phyloP scores from a whole-genome alignment of 306 rosid species.

The Notholithocarpus densiflorus region DNA sequence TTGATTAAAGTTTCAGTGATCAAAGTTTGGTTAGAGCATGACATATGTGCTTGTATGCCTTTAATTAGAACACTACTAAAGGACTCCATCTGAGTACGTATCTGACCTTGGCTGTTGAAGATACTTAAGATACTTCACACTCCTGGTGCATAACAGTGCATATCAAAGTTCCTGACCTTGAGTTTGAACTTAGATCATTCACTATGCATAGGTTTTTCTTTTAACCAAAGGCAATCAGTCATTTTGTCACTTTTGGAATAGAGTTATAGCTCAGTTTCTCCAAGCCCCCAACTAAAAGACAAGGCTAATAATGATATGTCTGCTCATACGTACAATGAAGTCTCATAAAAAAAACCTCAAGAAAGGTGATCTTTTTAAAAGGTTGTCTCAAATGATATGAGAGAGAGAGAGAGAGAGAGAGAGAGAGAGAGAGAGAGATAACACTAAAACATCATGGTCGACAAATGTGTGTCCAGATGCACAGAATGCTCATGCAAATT shows the following conservation, averaged over 20 bases:
- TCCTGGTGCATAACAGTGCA: too few species aligned
- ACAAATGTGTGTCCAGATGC: neutral
- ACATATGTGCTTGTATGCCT: too few species aligned
- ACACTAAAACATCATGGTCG: neutral
- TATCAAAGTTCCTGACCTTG: too few species aligned
- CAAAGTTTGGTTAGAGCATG: too few species aligned
- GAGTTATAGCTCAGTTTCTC: neutral
- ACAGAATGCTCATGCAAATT: neutral
- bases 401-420: neutral
- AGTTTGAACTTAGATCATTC: neutral
- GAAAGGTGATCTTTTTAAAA: conserved; percentile 10
- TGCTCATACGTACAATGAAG: conserved; percentile 28
- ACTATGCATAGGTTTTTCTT: conserved; percentile 3
- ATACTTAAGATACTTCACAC: too few species aligned
- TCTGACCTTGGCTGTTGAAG: too few species aligned
- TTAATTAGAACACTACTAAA: too few species aligned
- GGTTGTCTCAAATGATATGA: neutral
- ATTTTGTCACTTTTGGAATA: neutral
- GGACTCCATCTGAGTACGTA: too few species aligned
- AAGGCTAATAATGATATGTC: conserved; percentile 27
- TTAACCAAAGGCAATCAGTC: neutral
- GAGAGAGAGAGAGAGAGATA: neutral
- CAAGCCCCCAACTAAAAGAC: conserved; percentile 17
- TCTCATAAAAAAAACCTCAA: conserved; percentile 9
- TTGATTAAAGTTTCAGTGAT: too few species aligned